phyloP scores from a whole-genome alignment of 176 grass and related monocot species.

The Musa beccarii region DNA sequence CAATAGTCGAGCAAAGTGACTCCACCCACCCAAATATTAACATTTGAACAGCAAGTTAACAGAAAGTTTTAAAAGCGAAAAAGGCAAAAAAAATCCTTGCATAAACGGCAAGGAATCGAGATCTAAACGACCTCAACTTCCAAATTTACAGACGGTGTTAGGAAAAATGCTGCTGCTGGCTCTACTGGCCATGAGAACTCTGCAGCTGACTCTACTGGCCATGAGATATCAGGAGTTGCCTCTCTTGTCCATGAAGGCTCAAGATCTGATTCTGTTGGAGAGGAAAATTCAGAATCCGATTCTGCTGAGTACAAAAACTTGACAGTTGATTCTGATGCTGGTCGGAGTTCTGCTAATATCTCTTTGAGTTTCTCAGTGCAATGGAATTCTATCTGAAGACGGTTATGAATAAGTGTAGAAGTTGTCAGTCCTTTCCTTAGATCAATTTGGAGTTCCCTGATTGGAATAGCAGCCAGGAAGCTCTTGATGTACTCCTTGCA shows the following conservation, averaged over 20 bases:
- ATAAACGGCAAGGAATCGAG: not conserved
- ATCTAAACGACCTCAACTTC: not conserved
- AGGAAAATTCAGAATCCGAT: not conserved
- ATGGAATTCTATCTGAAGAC: conserved; percentile 16
- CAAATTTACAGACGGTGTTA: not conserved
- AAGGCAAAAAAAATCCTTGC: not conserved
- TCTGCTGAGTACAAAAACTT: not conserved
- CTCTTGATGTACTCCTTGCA: conserved; percentile 22
- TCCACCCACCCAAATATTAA: not conserved
- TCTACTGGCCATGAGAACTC: not conserved
- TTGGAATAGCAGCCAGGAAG: conserved; percentile 6
- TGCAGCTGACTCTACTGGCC: not conserved
- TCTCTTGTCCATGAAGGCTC: not conserved
- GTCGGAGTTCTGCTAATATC: not conserved
- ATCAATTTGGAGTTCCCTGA: conserved; percentile 16
- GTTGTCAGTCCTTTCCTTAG: not conserved
- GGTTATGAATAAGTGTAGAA: conserved; percentile 2
- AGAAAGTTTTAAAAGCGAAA: not conserved
- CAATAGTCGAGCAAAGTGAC: not conserved
- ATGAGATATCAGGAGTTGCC: not conserved
- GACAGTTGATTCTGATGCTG: not conserved
- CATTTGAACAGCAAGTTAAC: not conserved
- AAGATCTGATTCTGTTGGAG: not conserved
- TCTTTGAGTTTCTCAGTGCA: not conserved
- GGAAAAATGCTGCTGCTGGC: not conserved